Evolutionary conservation across 192 early-diverging fungal genomes (phyloP), one percentile per base, ranked within the genome.

Genomic region (Coemansia sp.): DNA sequence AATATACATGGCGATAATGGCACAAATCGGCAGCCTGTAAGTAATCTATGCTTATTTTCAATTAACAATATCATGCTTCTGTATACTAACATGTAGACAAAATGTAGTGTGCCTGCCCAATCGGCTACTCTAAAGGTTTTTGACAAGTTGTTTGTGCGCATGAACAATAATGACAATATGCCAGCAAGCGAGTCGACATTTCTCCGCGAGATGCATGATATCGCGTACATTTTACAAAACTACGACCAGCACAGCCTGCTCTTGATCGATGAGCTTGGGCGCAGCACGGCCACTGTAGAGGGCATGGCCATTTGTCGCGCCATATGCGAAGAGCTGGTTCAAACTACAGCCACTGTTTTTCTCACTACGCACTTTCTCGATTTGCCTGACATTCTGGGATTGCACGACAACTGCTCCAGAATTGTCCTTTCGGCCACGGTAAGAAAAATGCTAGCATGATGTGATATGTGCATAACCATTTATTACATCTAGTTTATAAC

Each of bases 211-310:
- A 95, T 95, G 92, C 78, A 80, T 47, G 95, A 95, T 60, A 86
- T 88, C 0, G 81, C 91, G 7, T 88, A 84, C 48, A 93, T 98
- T 58, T 66, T 97, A 55, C 77, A 89, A 45, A 84, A 89, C 60
- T 84, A 84, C 21, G 87, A 86, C 25, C 69, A 81, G 25, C 64
- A 82, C 42, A 87, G 85, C 35, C 66, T 98, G 49, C 84, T 98
- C 0, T 69, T 95, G 44, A 90, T 98, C 63, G 95, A 98, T 68
- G 95, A 98, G 78, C 84, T 98, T 19, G 95, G 94, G 11, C 64
- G 94, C 33, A 74, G 78, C 35, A 81, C 71, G 8, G 45, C 68
- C 2, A 55, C 69, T 0, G 22, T 12, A 2, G 92, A 94, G 56
- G 92, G 90, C 1, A 69, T 84, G 19, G 87, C 83, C 1, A 82